phyloP scores from a whole-genome alignment of 768 basidiomycete genomes.

The Rubroboletus satanas region DNA sequence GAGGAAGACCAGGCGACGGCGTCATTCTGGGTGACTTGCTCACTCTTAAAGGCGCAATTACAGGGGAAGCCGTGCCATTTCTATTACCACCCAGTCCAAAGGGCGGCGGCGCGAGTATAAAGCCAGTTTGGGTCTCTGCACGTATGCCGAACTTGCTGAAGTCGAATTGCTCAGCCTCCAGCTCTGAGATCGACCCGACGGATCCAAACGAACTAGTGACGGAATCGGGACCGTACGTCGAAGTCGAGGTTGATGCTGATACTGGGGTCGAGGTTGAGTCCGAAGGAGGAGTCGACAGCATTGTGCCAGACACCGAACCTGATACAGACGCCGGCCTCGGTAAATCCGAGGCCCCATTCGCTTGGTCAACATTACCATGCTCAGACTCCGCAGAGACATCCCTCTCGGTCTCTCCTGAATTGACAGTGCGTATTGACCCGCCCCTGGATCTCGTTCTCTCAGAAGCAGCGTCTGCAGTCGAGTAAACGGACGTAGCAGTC shows the following conservation, averaged over 20 bases:
- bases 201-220: constrained; percentile 13
- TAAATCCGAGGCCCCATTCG: background rate
- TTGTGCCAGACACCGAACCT: constrained; percentile 6
- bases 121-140: constrained; percentile 7
- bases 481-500: constrained; percentile 23
- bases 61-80: constrained; percentile 1
- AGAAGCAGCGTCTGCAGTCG: constrained; percentile 7
- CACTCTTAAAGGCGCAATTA: constrained; percentile 25
- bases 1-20: constrained; percentile 14
- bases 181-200: constrained; percentile 22
- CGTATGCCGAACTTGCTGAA: constrained; percentile 6
- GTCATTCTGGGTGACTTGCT: constrained; percentile 25
- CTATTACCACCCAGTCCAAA: constrained; percentile 15
- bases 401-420: constrained; percentile 17
- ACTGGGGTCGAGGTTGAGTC: constrained; percentile 10
- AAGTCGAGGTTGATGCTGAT: constrained; percentile 11
- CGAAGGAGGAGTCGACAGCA: background rate
- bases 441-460: constrained; percentile 4
- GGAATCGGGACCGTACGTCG: constrained; percentile 13
- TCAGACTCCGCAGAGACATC: constrained; percentile 10
- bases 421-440: constrained; percentile 12
- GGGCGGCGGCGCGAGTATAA: constrained; percentile 25
- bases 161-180: constrained; percentile 20
- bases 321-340: background rate
- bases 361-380: constrained; percentile 7